Evolutionary conservation across 2,329 filamentous ascomycete genomes (phyloP).

Genomic region (Pestalotiopsis sp.): DNA sequence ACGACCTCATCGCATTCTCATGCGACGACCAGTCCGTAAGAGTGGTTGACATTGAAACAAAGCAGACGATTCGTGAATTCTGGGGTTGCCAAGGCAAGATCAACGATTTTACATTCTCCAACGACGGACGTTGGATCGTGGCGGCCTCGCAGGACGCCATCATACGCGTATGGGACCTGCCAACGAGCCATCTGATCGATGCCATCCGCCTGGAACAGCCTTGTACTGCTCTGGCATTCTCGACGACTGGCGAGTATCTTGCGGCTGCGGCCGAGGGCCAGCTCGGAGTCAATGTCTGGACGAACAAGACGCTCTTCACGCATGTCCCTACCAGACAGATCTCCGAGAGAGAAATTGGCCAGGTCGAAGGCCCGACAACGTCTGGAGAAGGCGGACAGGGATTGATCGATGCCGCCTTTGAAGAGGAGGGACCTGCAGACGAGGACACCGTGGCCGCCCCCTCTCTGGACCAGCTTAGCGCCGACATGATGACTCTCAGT

Average conservation of each 20-base stretch:
- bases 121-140: constrained; percentile 91
- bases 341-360: constrained; percentile 71
- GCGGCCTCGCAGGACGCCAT: constrained; percentile 81
- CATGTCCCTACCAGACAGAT: constrained; percentile 87
- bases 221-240: constrained; percentile 87
- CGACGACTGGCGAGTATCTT: constrained; percentile 88
- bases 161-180: constrained; percentile 90
- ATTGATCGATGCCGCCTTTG: constrained; percentile 76
- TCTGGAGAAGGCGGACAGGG: constrained; percentile 82
- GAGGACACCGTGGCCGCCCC: constrained; percentile 59
- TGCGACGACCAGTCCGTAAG: constrained; percentile 89
- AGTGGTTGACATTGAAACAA: constrained; percentile 87
- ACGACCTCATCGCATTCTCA: constrained; percentile 83
- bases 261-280: constrained; percentile 82
- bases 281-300: constrained; percentile 94
- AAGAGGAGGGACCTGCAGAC: constrained; percentile 51
- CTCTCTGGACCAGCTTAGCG: constrained; percentile 74
- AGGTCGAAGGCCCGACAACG: constrained; percentile 69
- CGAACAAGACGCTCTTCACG: constrained; percentile 87
- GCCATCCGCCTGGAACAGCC: constrained; percentile 78
- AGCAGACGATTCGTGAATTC: constrained; percentile 88
- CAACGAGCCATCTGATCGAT: constrained; percentile 94
- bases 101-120: constrained; percentile 87
- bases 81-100: constrained; percentile 77
- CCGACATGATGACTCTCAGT: constrained; percentile 85